Evolutionary conservation across 1,284 basidiomycete genomes (phyloP).

Genomic region (Rhodotorula sp.): DNA sequence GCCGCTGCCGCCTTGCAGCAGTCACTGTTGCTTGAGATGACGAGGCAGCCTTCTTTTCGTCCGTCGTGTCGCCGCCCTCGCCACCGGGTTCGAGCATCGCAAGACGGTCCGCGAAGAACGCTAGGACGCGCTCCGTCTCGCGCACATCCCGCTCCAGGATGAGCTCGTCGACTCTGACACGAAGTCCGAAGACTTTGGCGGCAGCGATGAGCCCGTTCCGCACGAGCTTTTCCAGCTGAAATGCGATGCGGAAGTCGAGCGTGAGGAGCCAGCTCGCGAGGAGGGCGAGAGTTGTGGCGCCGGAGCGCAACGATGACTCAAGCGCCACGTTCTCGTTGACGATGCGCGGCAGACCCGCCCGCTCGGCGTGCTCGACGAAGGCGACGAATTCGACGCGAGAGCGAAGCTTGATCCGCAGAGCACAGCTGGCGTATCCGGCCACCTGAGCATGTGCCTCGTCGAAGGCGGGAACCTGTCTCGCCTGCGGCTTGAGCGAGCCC

Average conservation of each 20-base stretch:
- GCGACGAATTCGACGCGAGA: background rate
- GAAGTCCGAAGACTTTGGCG: conserved; percentile 6
- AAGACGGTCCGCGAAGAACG: conserved; percentile 16
- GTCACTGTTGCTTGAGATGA: no score
- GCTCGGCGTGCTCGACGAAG: background rate
- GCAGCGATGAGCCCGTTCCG: conserved; percentile 17
- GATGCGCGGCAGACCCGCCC: conserved; percentile 6
- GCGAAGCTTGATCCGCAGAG: conserved; percentile 11
- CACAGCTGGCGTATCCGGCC: background rate
- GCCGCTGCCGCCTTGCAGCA: background rate
- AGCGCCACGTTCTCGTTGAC: background rate
- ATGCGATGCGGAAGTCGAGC: conserved; percentile 11
- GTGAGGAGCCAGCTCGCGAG: conserved; percentile 11
- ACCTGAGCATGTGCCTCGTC: conserved; percentile 9
- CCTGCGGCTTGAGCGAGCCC: background rate
- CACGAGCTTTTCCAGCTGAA: conserved; percentile 28
- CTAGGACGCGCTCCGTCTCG: conserved; percentile 10
- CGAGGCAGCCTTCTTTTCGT: background rate
- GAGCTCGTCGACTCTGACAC: background rate
- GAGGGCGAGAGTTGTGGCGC: background rate
- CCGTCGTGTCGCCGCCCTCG: background rate
- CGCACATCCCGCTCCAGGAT: background rate
- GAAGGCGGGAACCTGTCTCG: background rate
- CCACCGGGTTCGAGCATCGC: background rate
- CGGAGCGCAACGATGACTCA: background rate